Evolutionary conservation across 352 stramenopile species (phyloP), one percentile per base, ranked within the genome.

Genomic region (Globisporangium irregulare): DNA sequence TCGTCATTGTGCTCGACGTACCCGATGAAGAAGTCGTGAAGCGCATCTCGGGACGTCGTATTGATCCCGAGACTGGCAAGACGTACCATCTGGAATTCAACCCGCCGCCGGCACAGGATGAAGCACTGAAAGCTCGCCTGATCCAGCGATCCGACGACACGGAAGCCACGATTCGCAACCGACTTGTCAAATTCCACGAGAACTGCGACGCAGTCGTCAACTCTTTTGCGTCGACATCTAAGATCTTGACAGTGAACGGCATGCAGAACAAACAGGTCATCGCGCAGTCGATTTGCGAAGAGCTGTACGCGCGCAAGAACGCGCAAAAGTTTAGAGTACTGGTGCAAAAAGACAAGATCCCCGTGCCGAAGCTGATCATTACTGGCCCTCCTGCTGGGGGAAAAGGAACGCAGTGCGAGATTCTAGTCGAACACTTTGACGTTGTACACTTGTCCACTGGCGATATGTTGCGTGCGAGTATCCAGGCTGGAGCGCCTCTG

Each of bases 31-130:
- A 98, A 38, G 87, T 99, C 10, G 89, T 98, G 71, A 97, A 98
- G 62, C 91, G 97, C 62, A 99, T 99, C 62, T 98, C 93, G 43
- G 97, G 97, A 57, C 86, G 97, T 38, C 95, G 96, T 66, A 92
- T 99, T 38, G 96, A 99, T 75, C 94, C 97, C 27, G 85, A 87
- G 38, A 97, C 82, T 3, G 94, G 96, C 73, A 94, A 97, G 64
- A 98, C 90, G 60, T 99, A 99, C 77, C 97, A 99, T 62, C 79
- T 98, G 6, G 97, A 98, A 73, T 99, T 98, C 77, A 97, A 97
- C 66, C 95, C 96, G n/a, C 97, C 97, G 6, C 82, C 81, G 7
- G 69, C 84, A 8, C 72, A 86, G 18, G 86, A 84, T 62, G 88
- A 86, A 59, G 76, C 74, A 36, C 76, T 84, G 51, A 88, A 75